Evolutionary conservation across 768 basidiomycete species (phyloP).

Genomic region (Imleria badia): DNA sequence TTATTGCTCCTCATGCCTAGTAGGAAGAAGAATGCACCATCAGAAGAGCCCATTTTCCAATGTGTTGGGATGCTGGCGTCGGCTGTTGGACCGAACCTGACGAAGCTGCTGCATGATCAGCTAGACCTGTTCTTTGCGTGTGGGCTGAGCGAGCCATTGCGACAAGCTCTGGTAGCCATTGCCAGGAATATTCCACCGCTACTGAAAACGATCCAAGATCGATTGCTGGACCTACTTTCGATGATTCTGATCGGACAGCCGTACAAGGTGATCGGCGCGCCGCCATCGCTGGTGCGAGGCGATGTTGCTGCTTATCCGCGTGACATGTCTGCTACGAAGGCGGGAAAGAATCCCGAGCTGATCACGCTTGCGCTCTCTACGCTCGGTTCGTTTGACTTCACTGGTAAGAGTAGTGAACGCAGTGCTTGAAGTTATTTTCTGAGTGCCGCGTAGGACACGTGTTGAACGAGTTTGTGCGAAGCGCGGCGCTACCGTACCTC

Average conservation of each 20-base stretch:
- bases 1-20: slow-evolving; percentile 1
- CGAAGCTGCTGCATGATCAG: slow-evolving; percentile 93
- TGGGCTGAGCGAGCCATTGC: slow-evolving; percentile 86
- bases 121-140: slow-evolving; percentile 96
- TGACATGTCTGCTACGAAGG: slow-evolving; percentile 52
- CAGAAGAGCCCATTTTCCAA: slow-evolving; percentile 95
- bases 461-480: slow-evolving; percentile 93
- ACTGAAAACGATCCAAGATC: slow-evolving; percentile 91
- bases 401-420: slow-evolving; percentile 48
- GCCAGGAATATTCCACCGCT: slow-evolving; percentile 87
- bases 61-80: slow-evolving; percentile 95
- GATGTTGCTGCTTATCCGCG: slow-evolving; percentile 50
- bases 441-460: slow-evolving; percentile 64
- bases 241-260: slow-evolving; percentile 76
- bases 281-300: slow-evolving; percentile 54
- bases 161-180: slow-evolving; percentile 80
- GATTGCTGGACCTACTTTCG: slow-evolving; percentile 84
- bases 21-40: slow-evolving; percentile 86
- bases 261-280: slow-evolving; percentile 88
- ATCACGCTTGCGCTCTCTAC: slow-evolving; percentile 84
- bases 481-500: slow-evolving; percentile 86
- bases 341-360: slow-evolving; percentile 63
- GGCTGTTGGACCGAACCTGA: slow-evolving; percentile 94
- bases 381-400: slow-evolving; percentile 92
- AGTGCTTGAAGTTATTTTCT: slow-evolving; percentile 10